Conservation (phyloP, 768 basidiomycete species). For the Dacryopinax spathularia region DNA sequence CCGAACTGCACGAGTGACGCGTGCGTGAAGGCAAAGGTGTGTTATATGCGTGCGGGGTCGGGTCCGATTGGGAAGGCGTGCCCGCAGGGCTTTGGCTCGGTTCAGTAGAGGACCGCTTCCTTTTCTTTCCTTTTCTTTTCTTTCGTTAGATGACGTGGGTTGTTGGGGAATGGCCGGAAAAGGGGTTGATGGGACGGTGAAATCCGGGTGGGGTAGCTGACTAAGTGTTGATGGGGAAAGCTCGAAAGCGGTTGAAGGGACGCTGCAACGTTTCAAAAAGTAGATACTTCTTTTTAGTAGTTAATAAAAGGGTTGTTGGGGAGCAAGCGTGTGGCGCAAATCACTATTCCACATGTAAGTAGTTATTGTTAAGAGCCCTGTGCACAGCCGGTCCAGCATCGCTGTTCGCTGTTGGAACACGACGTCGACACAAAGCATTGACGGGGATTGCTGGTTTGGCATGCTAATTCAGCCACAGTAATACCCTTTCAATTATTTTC, state of each 20-base stretch:
- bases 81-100: slow-evolving; percentile 47
- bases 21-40: slow-evolving; percentile 55
- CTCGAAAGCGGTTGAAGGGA: too few species aligned
- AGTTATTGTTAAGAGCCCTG: too few species aligned
- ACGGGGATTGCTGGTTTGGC: neutral
- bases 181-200: neutral
- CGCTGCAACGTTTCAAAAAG: too few species aligned
- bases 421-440: neutral
- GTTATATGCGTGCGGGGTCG: slow-evolving; percentile 65
- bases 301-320: neutral
- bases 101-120: slow-evolving; percentile 26
- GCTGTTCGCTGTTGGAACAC: too few species aligned
- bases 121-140: neutral
- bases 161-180: neutral
- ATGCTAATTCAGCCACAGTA: neutral
- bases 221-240: too few species aligned
- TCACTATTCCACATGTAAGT: too few species aligned
- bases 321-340: too few species aligned
- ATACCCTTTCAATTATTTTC: neutral
- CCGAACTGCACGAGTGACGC: slow-evolving; percentile 39
- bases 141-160: neutral
- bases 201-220: too few species aligned
- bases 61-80: slow-evolving; percentile 49
- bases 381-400: too few species aligned
- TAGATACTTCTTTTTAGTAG: neutral